These are phyloP conservation scores for Lepiota brunneoincarnata DNA, from an alignment of 768 basidiomycete species.

Conservation along the genomic window DNA sequence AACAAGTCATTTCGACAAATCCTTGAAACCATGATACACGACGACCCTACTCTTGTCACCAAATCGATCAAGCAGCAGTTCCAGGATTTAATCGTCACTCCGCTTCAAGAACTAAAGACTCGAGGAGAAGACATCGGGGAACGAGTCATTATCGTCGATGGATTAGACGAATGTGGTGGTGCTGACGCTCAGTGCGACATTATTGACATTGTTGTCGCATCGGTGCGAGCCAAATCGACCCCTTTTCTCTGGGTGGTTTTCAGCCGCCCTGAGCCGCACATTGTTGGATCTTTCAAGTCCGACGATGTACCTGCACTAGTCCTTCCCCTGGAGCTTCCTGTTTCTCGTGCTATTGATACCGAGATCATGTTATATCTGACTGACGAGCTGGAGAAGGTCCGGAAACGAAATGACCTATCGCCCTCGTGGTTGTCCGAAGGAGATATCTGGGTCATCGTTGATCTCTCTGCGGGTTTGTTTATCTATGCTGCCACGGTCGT, in stretches of 20 bases:
- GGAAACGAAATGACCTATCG: neutral
- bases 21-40: neutral
- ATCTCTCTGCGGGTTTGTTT: neutral
- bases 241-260: neutral
- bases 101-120: neutral
- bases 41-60: neutral
- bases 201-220: neutral
- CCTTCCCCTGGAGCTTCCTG: neutral
- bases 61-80: neutral
- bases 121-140: neutral
- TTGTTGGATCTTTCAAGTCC: neutral
- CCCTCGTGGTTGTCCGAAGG: neutral
- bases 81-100: neutral
- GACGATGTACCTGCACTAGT: neutral
- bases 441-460: neutral
- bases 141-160: neutral
- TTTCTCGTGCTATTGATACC: neutral
- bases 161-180: neutral
- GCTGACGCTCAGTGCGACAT: neutral
- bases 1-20: neutral
- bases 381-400: neutral
- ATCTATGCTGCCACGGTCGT: neutral
- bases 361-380: neutral
- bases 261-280: conserved; percentile 2
- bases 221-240: neutral